Evolutionary conservation across 164 flowering plant genomes (phyloP), one percentile per base, ranked within the genome.

Genomic region (Nymphaea colorata): DNA sequence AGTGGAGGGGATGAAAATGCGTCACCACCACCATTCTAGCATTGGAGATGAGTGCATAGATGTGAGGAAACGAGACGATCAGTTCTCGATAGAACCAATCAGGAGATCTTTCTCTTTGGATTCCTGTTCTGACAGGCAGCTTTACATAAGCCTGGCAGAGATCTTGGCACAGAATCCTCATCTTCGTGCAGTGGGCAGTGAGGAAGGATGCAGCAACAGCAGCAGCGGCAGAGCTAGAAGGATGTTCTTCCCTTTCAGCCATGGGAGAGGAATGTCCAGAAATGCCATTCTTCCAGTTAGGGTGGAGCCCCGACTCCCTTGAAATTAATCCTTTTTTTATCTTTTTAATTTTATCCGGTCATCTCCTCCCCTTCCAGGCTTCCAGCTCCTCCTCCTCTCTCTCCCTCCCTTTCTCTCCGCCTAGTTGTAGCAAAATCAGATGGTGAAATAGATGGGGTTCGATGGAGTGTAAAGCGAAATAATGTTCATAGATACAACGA

Each of bases 101-200:
- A 77, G 98, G 69, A 80, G 97, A 72, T 93, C 98, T 0, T 78
- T 93, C 53, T 93, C 98, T 2, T 86, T 93, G 98, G 97, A 91
- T 66, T 93, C 93, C 1, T 86, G 88, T 0, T 73, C 78, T 6
- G 90, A 90, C 72, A 72, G 83, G 59, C 88, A 84, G 75, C 82
- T 90, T 59, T 87, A 74, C 66, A 64, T 85, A 57, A 77, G 85
- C 36, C 80, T 90, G 72, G 89, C 84, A 76, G 90, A 84, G 78
- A 83, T 84, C 36, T 61, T 79, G 14, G 77, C 72, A 71, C 74
- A 80, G 71, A 80, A 77, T 62, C 81, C 76, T 14, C 73, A 78
- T 4, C 74, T 67, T 43, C 74, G 55, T 75, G 83, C 75, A 62
- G 75, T 73, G 43, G 76, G 81, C 60, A 76, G 74, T 8, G 70